These are phyloP conservation scores for Chlorella ohadii DNA, from an alignment of 139 green algal species.

Conservation along the genomic window DNA sequence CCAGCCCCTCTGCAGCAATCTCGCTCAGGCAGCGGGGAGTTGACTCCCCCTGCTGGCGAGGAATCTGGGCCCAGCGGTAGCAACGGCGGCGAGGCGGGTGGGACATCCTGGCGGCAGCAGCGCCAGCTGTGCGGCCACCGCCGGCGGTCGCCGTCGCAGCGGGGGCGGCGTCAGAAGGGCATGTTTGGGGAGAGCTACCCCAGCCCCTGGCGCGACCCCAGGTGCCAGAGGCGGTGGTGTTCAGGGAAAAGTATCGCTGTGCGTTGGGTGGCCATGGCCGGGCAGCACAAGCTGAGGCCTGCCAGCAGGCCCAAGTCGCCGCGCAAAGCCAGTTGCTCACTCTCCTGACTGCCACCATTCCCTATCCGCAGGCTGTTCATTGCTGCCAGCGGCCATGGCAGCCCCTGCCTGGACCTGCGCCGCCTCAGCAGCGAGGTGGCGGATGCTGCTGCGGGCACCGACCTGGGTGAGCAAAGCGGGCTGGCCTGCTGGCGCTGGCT, in stretches of 20 bases:
- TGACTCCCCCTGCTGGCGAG: no score
- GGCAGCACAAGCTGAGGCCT: no score
- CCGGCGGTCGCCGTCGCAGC: not conserved
- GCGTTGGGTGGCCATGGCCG: no score
- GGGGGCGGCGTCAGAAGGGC: constrained; percentile 20
- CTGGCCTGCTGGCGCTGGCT: no score
- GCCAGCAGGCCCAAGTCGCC: no score
- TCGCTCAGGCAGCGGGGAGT: not conserved
- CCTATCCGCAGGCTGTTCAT: constrained; percentile 73
- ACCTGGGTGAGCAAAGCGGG: constrained; percentile 69
- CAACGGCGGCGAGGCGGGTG: not conserved
- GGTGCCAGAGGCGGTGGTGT: not conserved
- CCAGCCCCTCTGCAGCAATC: not conserved
- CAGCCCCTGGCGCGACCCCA: constrained; percentile 36
- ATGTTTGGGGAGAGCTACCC: constrained; percentile 53
- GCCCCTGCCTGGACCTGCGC: constrained; percentile 95
- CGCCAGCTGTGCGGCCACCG: not conserved
- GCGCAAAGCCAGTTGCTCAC: no score
- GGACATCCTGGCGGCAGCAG: not conserved
- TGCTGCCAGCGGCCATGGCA: constrained; percentile 84
- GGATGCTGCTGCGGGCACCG: constrained; percentile 79
- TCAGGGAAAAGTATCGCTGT: no score
- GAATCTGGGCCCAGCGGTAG: not conserved
- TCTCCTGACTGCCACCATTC: no score
- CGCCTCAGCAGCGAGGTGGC: constrained; percentile 78